A percentile compares a stretch with the other conserved stretches of the same genome.
Evolutionary conservation across 306 rosid genomes (phyloP).

Genomic region (Lablab purpureus): DNA sequence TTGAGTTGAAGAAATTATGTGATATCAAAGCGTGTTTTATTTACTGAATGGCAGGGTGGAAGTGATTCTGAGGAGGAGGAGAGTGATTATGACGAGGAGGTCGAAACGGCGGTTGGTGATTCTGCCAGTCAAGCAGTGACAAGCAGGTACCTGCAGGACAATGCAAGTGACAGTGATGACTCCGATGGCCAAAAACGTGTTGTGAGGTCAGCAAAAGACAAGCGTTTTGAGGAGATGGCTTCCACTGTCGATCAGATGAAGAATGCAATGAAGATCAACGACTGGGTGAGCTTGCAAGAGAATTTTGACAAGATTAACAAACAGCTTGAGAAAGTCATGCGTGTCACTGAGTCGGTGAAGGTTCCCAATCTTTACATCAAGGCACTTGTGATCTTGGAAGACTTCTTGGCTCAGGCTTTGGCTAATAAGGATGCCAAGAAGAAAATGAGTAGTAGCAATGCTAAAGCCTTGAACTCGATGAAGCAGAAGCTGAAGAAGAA

Average conservation of each 20-base stretch:
- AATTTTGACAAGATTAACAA: conserved; percentile 91
- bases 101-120: conserved; percentile 54
- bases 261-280: conserved; percentile 97
- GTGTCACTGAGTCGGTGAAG: conserved; percentile 80
- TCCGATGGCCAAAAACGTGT: conserved; percentile 72
- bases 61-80: conserved; percentile 85
- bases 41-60: conserved; percentile 58
- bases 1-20: background rate
- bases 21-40: background rate
- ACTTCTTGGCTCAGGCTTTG: conserved; percentile 83
- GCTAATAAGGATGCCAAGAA: conserved; percentile 94
- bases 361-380: conserved; percentile 81
- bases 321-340: conserved; percentile 97
- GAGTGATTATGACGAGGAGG: conserved; percentile 67
- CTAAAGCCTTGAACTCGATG: conserved; percentile 97
- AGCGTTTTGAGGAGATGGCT: conserved; percentile 87
- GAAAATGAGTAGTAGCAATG: conserved; percentile 98
- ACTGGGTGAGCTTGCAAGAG: conserved; percentile 98
- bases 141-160: conserved; percentile 52
- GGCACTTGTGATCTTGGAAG: conserved; percentile 91
- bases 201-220: conserved; percentile 83
- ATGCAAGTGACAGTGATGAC: conserved; percentile 79
- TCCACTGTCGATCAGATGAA: conserved; percentile 92
- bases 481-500: conserved; percentile 97
- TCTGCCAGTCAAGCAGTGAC: conserved; percentile 28